Percentiles rank a stretch among this genome's conserved stretches.
Conservation (phyloP, 306 rosid species). For the Trifolium dubium region DNA sequence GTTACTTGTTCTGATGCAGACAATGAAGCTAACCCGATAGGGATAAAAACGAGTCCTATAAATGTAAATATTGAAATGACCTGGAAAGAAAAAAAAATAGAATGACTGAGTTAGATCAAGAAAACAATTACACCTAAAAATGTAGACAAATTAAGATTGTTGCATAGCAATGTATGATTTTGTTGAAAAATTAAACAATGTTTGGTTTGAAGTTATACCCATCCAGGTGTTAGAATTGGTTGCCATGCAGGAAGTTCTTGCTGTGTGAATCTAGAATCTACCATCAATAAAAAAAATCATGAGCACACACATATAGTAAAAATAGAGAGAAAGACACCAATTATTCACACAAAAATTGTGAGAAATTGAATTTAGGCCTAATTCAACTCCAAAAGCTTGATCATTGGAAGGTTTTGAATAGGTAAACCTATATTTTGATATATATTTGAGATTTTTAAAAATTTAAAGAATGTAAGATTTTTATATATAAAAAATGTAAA, state of each 20-base stretch:
- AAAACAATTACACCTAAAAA: neutral
- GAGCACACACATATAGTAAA: slow-evolving; percentile 12
- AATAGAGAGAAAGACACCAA: neutral
- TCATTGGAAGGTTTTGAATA: neutral
- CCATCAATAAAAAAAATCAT: slow-evolving; percentile 30
- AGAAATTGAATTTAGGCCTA: neutral
- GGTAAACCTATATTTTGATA: neutral
- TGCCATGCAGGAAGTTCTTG: slow-evolving; percentile 97
- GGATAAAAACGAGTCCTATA: slow-evolving; percentile 68
- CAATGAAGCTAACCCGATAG: slow-evolving; percentile 76
- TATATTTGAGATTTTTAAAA: neutral
- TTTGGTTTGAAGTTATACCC: slow-evolving; percentile 54
- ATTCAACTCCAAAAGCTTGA: neutral
- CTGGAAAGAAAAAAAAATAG: slow-evolving; percentile 48
- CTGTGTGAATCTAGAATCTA: slow-evolving; percentile 86
- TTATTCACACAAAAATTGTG: neutral
- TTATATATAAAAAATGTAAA: neutral
- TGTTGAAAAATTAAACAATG: neutral
- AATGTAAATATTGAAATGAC: slow-evolving; percentile 63
- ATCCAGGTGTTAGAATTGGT: slow-evolving; percentile 87
- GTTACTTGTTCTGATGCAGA: slow-evolving; percentile 74
- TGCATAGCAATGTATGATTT: slow-evolving; percentile 6
- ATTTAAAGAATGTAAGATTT: too few relatives aligned
- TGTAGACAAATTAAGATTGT: neutral
- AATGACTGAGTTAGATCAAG: neutral